phyloP scores from a whole-genome alignment of 108 stramenopile species.

The Hondaea fermentalgiana region DNA sequence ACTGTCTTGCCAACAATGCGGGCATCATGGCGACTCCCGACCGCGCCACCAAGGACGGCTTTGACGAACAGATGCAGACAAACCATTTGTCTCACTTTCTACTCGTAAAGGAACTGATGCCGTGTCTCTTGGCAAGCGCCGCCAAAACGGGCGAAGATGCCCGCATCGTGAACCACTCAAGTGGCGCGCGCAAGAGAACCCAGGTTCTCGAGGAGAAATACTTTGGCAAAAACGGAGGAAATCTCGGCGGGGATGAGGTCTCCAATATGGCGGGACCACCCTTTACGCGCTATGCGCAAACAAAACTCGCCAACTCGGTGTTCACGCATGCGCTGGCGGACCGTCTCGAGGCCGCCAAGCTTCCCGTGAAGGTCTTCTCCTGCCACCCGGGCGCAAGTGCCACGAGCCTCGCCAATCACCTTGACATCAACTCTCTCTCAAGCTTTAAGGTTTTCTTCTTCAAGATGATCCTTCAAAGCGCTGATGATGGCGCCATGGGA shows the following conservation, averaged over 20 bases:
- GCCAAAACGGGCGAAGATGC: constrained; percentile 39
- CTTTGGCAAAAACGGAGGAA: constrained; percentile 45
- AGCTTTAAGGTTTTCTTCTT: neutral
- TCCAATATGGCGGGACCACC: too few species aligned
- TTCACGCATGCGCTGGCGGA: constrained; percentile 50
- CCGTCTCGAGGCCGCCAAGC: constrained; percentile 25
- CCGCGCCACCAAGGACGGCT: constrained; percentile 51
- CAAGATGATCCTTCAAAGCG: too few species aligned
- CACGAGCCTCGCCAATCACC: constrained; percentile 14
- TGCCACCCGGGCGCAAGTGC: constrained; percentile 19
- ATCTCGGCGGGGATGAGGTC: constrained; percentile 34
- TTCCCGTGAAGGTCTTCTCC: constrained; percentile 28
- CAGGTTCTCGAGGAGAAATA: constrained; percentile 41
- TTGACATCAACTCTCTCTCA: neutral
- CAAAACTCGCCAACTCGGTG: constrained; percentile 56
- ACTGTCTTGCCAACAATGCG: constrained; percentile 38
- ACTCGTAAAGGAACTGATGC: constrained; percentile 47
- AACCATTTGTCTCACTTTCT: constrained; percentile 58
- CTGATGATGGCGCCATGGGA: too few species aligned
- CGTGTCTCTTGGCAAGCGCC: constrained; percentile 37
- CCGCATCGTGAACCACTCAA: constrained; percentile 43
- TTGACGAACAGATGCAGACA: constrained; percentile 55
- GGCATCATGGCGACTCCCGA: constrained; percentile 54
- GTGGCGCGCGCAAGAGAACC: constrained; percentile 19
- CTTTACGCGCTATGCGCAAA: constrained; percentile 16